These are phyloP conservation scores for Gossypium lobatum DNA, from an alignment of 441 rosid genomes.

Conservation along the genomic window DNA sequence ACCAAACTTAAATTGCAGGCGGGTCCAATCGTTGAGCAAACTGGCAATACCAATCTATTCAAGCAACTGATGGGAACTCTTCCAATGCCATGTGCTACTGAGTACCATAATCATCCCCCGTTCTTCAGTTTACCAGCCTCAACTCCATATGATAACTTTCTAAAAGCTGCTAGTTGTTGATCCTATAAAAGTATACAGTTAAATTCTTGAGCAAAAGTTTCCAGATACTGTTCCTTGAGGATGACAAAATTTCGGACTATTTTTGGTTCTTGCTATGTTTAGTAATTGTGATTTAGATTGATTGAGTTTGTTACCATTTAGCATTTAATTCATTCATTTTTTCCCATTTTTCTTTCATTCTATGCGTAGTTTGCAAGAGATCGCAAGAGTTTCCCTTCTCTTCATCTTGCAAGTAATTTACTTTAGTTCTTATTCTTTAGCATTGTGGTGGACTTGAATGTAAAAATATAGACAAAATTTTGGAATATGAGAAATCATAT, in stretches of 20 bases:
- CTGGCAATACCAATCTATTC: conserved; percentile 19
- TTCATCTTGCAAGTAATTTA: not conserved
- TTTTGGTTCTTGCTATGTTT: not conserved
- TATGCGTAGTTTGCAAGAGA: not conserved
- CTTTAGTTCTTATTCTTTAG: not conserved
- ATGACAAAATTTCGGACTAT: not conserved
- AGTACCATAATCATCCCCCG: conserved; percentile 41
- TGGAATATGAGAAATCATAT: not conserved
- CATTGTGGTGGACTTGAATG: not conserved
- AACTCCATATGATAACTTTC: conserved; percentile 79
- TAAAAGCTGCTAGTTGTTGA: conserved; percentile 97
- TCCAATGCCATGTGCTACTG: conserved; percentile 44
- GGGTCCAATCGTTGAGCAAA: conserved; percentile 35
- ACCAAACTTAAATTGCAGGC: conserved; percentile 31
- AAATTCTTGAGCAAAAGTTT: not conserved
- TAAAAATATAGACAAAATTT: not conserved
- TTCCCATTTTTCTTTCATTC: not conserved
- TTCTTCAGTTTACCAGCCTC: conserved; percentile 69
- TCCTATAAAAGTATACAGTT: conserved; percentile 1
- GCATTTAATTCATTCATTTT: not conserved
- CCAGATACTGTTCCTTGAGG: not conserved
- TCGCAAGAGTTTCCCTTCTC: not conserved
- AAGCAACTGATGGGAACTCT: conserved; percentile 13
- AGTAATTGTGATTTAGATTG: conserved; percentile 8
- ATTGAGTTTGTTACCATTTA: not conserved